Base-by-base conservation (phyloP, 1,284 basidiomycete genomes). In the Cutaneotrichosporon mucoides region DNA sequence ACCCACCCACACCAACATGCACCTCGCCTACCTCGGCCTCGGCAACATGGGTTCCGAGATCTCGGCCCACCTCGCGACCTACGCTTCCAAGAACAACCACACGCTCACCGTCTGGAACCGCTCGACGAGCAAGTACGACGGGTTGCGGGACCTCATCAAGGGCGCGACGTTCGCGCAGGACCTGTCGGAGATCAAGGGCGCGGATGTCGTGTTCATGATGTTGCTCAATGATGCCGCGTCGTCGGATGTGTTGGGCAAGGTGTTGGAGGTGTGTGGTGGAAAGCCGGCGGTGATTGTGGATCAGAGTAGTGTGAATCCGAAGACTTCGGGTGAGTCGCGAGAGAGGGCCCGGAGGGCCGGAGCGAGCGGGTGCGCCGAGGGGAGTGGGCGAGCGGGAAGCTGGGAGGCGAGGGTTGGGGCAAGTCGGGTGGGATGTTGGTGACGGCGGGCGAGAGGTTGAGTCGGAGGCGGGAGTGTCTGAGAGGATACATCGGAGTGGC, bases 41-140 rank as follows among this genome's bases (percentile, higher is more conserved):
- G 71, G 71, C n/a, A 64, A 65, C 48, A 70, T 75, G 62, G 73
- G 73, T 46, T 40, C 61, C 7, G 62, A 61, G 48, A 71, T 73
- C 54, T 59, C 66, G 12, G 56, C 49, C 24, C 68, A 70, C 64
- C 65, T 75, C 12, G 66, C 61, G 2, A 54, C 55, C 40, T 64
- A 68, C 55, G 67, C 69, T 7, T 24, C 46, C 4, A 49, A 59
- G 24, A 56, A 65, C 49, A 34, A 48, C 49, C 35, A 36, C 15
- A 38, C 62, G 16, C 53, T 72, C 4, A 59, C 51, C 9, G 57
- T 73, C 33, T 75, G 70, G 70, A 75, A 75, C 59, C 61, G 73
- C 11, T 66, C 66, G 4, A 45, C 57, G 24, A 61, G 38, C 34
- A 75, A 75, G 61, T 75, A 73, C 51, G 60, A 58, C 9, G 33